Base-by-base conservation (phyloP, 2,329 filamentous ascomycete genomes). In the Chalaropsis ovoidea region DNA sequence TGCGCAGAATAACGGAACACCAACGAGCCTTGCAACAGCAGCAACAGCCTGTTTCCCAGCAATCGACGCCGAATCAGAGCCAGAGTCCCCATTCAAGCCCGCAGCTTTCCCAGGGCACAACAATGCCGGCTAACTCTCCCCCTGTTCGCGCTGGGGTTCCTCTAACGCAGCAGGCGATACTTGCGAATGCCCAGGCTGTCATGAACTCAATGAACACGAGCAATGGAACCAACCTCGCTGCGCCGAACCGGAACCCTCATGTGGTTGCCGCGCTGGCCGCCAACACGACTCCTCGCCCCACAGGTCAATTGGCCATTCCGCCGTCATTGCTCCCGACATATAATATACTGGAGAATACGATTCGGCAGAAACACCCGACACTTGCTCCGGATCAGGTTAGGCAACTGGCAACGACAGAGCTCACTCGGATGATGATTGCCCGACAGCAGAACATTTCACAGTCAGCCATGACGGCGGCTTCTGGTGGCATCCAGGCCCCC, bases 1-100 rank as follows among this genome's bases (percentile, higher is more conserved):
- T 85, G 17, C 84, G 85, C 65, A 82, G 84, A 54, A 84, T 89
- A 52, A 80, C 87, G 11, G 85, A 88, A 70, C 83, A 86, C 70
- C 84, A 86, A 70, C 79, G 82, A 15, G 78, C 76, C 13, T 77
- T 80, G 2, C 78, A 81, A 68, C 75, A 79, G 70, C 79, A 80
- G 65, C 77, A 78, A 49, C 74, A 77, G 52, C 71, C 66, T 8
- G 65, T 69, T 67, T 43, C 67, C 67, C 19, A 72, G 71, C 56
- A 71, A 69, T 35, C 71, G 70, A 67, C 70, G 70, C 24, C 71
- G 69, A 49, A 54, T 62, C 70, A 72, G 67, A 63, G 71, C 67
- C 68, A 76, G 71, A 68, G 75, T 70, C 27, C 74, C 27, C 73
- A 72, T 42, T 70, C 74, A 45, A 74, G 69, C 19, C 76, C 78